Evolutionary conservation across 129 eudicot genomes (phyloP), one percentile per base, ranked within the genome.

Genomic region (Flaveria sonorensis): DNA sequence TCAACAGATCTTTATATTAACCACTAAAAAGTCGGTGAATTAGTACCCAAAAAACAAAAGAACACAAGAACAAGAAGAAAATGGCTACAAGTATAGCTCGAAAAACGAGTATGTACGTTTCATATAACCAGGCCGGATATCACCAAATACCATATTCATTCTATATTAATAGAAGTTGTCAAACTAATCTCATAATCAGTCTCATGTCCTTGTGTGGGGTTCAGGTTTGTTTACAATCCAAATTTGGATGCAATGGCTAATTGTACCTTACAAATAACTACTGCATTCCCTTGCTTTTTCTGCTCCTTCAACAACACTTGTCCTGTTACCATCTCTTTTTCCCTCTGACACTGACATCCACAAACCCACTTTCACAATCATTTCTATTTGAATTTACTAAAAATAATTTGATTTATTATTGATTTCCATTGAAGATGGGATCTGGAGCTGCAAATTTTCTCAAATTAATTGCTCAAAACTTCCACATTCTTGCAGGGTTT

Each of bases 401-500:
- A 59, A 3, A 24, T 7, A 21, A 39, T 8, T 69, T 57, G 70
- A 32, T 55, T 55, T 55, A 32, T 28, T 4, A 30, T 30, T 43
- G 45, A 10, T 14, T 75, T 75, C 12, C 16, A 77, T 9, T 36
- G 1, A 80, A 64, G 52, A 80, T 80, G 98, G 89, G 96, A 86
- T 87, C 89, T 81, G 92, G 91, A 16, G 89, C 84, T 80, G 87
- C 77, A 51, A 88, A 77, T 72, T 83, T 91, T 61, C 89, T 91
- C 77, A 91, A 91, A 79, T 80, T 94, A 21, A 50, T 94, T 15
- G 81, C 80, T 79, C 77, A 79, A 71, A 94, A 94, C 77, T 84
- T 94, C 43, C 92, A 94, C 78, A 81, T 94, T 85, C 90, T 94
- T 83, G 98, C 96, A 20, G 96, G 98, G 98, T 80, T 61, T 39